Percentiles rank a stretch among this genome's conserved stretches.
Conservation (phyloP, 2,329 filamentous ascomycete species). For the Beauveria sp. region DNA sequence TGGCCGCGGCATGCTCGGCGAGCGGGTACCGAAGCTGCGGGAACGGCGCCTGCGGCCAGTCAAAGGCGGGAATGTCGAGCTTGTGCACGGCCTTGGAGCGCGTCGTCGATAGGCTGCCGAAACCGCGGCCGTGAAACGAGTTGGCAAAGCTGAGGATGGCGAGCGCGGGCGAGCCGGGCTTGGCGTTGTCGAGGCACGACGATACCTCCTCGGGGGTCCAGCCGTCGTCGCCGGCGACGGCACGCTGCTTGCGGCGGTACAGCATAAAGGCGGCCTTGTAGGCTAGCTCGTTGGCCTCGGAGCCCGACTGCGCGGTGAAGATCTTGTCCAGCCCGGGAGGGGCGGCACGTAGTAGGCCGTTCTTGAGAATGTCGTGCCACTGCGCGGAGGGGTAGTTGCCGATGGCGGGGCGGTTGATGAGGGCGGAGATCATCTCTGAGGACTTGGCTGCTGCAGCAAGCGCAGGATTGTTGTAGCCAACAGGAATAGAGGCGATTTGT, state of each 20-base stretch:
- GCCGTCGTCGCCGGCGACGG: slow-evolving; percentile 57
- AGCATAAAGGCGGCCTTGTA: slow-evolving; percentile 87
- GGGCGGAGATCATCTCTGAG: slow-evolving; percentile 62
- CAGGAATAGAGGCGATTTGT: slow-evolving; percentile 76
- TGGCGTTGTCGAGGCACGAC: slow-evolving; percentile 63
- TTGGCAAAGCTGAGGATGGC: slow-evolving; percentile 74
- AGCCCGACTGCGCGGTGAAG: slow-evolving; percentile 72
- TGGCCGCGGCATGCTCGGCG: slow-evolving; percentile 60
- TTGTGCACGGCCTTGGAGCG: slow-evolving; percentile 81
- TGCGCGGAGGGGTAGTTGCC: slow-evolving; percentile 74
- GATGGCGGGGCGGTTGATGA: slow-evolving; percentile 73
- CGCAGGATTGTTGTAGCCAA: slow-evolving; percentile 73
- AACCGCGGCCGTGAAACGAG: slow-evolving; percentile 74
- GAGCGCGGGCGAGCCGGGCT: slow-evolving; percentile 65
- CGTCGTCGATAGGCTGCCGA: slow-evolving; percentile 70
- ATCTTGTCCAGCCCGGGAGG: slow-evolving; percentile 71
- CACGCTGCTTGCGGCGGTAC: slow-evolving; percentile 64
- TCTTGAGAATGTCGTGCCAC: slow-evolving; percentile 65
- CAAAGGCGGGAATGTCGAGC: slow-evolving; percentile 79
- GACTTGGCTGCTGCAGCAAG: slow-evolving; percentile 58
- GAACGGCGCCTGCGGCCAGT: slow-evolving; percentile 81
- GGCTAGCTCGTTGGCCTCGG: slow-evolving; percentile 76
- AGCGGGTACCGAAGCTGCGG: slow-evolving; percentile 72
- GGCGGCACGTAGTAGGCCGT: slow-evolving; percentile 64
- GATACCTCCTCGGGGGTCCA: slow-evolving; percentile 63